Base-by-base conservation (phyloP, 2,329 filamentous ascomycete species). In the Penicillium brasilianum region DNA sequence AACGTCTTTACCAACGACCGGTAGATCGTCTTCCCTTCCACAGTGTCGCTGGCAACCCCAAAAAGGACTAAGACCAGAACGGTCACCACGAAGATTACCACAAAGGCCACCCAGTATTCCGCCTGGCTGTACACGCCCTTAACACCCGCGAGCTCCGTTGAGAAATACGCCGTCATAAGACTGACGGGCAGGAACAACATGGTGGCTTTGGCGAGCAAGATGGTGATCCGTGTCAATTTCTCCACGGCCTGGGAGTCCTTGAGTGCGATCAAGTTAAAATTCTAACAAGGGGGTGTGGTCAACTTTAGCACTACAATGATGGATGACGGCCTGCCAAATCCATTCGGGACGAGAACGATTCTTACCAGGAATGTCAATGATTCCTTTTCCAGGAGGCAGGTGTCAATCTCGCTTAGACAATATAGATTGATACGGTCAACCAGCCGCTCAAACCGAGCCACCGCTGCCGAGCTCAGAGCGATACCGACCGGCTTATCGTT, bases 181-280 rank as follows among this genome's bases (percentile, higher is more conserved):
- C 85, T 89, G 62, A 92, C 88, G 0, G 90, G 90, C 58, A 92
- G 81, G 77, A 93, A 93, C 55, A 92, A 80, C 43, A 92, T 90
- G 13, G 88, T 90, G 6, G 90, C 85, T 72, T 93, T 92, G 50
- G 89, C 89, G 11, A 93, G 81, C 5, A 93, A 78, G 4, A 91
- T 86, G 3, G 90, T 90, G 64, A 89, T 88, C 59, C 89, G 82
- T 0, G 89, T 92, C 20, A 93, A 82, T 20, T 88, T 84, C 61
- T 91, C 89, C 11, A 91, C 90, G 4, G 87, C 86, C 65, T 87
- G 85, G 0, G 89, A 90, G 74, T 92, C 89, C 72, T 90, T 91
- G 70, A 92, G 87, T 18, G 89, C 87, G 60, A 90, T 91, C 65
- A 93, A 83, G 73, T 90, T 91, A 81, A 92, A 92, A 73, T 92